A percentile compares a stretch with the other conserved stretches of the same genome.
Conservation (phyloP, 2,329 filamentous ascomycete genomes). For the Hymenoscyphus scutula region DNA sequence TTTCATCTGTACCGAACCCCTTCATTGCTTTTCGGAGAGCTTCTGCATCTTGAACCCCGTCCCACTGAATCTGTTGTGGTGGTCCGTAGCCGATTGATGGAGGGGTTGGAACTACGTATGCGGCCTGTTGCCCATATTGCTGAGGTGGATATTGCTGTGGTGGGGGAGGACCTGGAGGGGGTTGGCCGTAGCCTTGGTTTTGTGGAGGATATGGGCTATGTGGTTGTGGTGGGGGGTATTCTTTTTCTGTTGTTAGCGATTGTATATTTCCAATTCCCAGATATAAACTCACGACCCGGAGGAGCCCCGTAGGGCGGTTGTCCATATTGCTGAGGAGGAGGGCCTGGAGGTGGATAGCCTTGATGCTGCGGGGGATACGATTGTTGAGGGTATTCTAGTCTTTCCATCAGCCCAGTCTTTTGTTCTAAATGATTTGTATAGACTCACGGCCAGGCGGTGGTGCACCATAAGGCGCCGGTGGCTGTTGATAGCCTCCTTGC, state of each 20-base stretch:
- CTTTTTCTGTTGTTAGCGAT: background rate
- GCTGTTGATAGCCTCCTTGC: conserved; percentile 13
- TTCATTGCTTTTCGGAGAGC: conserved; percentile 82
- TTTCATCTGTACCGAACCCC: conserved; percentile 87
- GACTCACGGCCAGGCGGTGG: conserved; percentile 20
- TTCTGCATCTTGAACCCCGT: conserved; percentile 68
- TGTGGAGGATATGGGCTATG: conserved; percentile 11
- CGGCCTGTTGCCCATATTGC: conserved; percentile 26
- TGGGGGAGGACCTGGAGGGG: conserved; percentile 12
- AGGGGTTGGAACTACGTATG: conserved; percentile 53
- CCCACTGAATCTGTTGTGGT: conserved; percentile 65
- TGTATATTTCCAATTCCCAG: background rate
- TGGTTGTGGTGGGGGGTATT: conserved; percentile 13
- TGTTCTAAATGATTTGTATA: too few relatives aligned
- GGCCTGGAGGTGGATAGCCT: conserved; percentile 16
- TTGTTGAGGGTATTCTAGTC: conserved; percentile 9
- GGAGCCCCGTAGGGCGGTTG: conserved; percentile 11
- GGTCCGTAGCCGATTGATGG: conserved; percentile 74
- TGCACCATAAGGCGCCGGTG: background rate
- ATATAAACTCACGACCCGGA: background rate
- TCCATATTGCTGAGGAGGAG: conserved; percentile 8
- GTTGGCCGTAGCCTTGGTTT: conserved; percentile 11
- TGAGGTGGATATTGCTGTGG: conserved; percentile 13
- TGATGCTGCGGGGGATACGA: conserved; percentile 5
- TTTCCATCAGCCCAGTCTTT: too few relatives aligned